Percentiles rank a stretch among this genome's conserved stretches.
Conservation (phyloP, 2,329 filamentous ascomycete genomes). For the Chrysosporium queenslandicum region DNA sequence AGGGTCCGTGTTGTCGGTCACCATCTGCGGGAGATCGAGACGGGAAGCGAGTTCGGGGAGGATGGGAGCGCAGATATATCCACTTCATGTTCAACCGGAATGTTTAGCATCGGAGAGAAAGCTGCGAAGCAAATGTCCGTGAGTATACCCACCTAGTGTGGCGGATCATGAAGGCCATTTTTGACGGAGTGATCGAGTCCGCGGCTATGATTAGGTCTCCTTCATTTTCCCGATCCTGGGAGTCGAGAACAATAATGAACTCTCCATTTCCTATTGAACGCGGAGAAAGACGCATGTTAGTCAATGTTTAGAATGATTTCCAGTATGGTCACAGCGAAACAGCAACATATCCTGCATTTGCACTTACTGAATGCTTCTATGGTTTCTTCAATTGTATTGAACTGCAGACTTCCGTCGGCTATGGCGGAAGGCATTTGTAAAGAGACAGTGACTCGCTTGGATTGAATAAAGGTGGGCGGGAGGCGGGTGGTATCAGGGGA, state of each 20-base stretch:
- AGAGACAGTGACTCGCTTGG: neutral
- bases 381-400: slow-evolving; percentile 36
- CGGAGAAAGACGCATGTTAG: slow-evolving; percentile 18
- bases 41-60: slow-evolving; percentile 55
- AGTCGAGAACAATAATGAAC: slow-evolving; percentile 93
- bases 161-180: slow-evolving; percentile 94
- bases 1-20: slow-evolving; percentile 65
- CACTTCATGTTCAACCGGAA: slow-evolving; percentile 38
- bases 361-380: slow-evolving; percentile 35
- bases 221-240: slow-evolving; percentile 88
- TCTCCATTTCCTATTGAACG: slow-evolving; percentile 57
- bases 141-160: slow-evolving; percentile 51
- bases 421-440: slow-evolving; percentile 27
- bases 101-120: neutral
- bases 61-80: slow-evolving; percentile 83
- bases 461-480: neutral
- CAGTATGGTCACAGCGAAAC: no score
- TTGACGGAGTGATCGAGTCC: slow-evolving; percentile 67
- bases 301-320: neutral
- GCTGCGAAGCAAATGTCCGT: neutral
- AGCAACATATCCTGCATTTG: neutral
- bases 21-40: slow-evolving; percentile 84
- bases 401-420: slow-evolving; percentile 27
- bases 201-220: slow-evolving; percentile 95
- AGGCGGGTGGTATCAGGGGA: neutral